Base-by-base conservation (phyloP, 1,284 basidiomycete genomes). In the Marasmius tenuissimus region DNA sequence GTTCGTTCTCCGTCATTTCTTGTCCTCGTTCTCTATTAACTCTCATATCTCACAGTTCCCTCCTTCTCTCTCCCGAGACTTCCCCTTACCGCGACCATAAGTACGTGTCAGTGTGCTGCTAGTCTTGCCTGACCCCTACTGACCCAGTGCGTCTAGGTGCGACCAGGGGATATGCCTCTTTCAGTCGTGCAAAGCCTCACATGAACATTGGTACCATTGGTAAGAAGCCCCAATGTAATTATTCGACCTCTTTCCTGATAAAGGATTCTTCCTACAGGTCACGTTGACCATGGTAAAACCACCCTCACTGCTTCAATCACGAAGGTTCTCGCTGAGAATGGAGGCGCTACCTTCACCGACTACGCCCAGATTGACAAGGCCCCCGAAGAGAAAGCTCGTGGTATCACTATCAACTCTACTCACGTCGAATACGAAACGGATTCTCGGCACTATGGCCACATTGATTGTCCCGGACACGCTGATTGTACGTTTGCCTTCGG, bases 291-390 rank as follows among this genome's bases (percentile, higher is more conserved):
- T 74, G 94, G 94, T 66, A 96, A 93, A 83, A 99, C 97, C 12
- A 99, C 97, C 1, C 82, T 99, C 68, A 99, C 97, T 10, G 97
- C 97, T 57, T 96, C 97, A 65, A 99, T 99, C 76, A 99, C 97
- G 72, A 99, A 96, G 77, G 92, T 96, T 65, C 87, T 99, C 61
- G 81, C 97, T 45, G 85, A 90, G 67, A 75, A 76, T 63, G 90
- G 92, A 68, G 93, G 91, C 60, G 96, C 95, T 67, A 95, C 91
- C 76, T 99, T 99, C 79, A 93, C 97, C 68, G 97, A 97, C 85
- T 99, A 99, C 81, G 87, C 86, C 60, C 89, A 96, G 78, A 99
- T 99, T 73, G 97, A 99, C 91, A 98, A 96, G 83, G 97, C 97
- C n/a, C 97, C 97, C 10, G 97, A 99, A 78, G 97, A 99, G 83